Evolutionary conservation across 202 grass and related monocot species (phyloP).

Genomic region (Schoenoplectus triqueter): DNA sequence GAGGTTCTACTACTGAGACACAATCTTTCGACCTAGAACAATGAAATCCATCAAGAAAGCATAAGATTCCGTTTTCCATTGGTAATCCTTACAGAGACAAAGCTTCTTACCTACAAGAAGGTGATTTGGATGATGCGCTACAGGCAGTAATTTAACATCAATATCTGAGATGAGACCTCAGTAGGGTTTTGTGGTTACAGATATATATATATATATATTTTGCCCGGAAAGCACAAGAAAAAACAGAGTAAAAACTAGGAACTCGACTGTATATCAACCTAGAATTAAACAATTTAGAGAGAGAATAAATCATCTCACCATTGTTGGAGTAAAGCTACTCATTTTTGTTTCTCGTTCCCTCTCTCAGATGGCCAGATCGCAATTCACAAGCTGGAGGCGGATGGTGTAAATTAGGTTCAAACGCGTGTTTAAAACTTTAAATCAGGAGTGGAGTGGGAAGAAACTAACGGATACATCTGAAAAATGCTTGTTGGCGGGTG

Average conservation of each 20-base stretch:
- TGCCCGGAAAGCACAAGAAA: neutral
- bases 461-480: neutral
- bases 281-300: neutral
- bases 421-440: neutral
- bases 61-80: neutral
- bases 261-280: neutral
- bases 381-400: too few species aligned
- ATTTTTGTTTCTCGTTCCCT: neutral
- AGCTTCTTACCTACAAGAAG: neutral
- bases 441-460: neutral
- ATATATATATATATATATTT: neutral
- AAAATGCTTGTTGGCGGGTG: neutral
- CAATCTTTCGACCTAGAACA: neutral
- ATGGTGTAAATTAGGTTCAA: neutral
- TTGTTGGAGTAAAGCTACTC: neutral
- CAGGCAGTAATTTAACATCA: neutral
- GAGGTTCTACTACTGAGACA: neutral
- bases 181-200: neutral
- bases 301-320: neutral
- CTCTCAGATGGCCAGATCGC: neutral
- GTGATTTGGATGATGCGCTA: neutral
- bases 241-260: neutral
- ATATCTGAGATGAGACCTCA: neutral
- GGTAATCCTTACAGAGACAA: neutral
- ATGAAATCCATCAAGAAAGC: neutral